These are phyloP conservation scores for Rhododendron simsii DNA, from an alignment of 148 eudicot genomes.

Conservation along the genomic window DNA sequence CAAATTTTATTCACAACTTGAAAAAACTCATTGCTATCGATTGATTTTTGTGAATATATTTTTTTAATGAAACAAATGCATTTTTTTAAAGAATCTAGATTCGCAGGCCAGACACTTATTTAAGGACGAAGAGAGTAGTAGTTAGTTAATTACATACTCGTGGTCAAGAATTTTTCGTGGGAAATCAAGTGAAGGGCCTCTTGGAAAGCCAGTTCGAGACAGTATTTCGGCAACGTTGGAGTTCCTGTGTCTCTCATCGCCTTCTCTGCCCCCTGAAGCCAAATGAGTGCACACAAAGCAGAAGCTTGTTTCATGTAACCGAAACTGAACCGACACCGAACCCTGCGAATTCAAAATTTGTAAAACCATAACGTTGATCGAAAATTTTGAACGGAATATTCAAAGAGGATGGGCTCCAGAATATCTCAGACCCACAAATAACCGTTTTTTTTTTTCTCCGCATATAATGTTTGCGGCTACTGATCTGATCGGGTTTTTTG, in stretches of 20 bases:
- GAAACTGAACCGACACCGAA: slow-evolving; percentile 35
- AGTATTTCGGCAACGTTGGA: slow-evolving; percentile 39
- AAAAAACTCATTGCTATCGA: too few species aligned
- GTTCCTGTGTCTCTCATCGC: slow-evolving; percentile 47
- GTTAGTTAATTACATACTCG: slow-evolving; percentile 30
- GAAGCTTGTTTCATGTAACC: slow-evolving; percentile 47
- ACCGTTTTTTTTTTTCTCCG: too few species aligned
- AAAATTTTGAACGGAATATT: neutral
- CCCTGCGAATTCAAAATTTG: slow-evolving; percentile 15
- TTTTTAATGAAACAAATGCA: too few species aligned
- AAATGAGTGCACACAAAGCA: slow-evolving; percentile 60
- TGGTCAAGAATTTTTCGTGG: slow-evolving; percentile 46
- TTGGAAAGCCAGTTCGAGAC: slow-evolving; percentile 36
- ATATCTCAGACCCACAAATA: neutral
- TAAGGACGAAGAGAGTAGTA: neutral
- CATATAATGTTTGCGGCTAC: too few species aligned
- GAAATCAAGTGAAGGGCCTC: slow-evolving; percentile 23
- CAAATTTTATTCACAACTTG: too few species aligned
- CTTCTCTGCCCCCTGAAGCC: slow-evolving; percentile 59
- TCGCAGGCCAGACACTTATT: too few species aligned
- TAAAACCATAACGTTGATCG: neutral
- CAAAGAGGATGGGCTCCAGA: neutral
- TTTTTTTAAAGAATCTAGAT: too few species aligned
- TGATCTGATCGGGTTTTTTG: too few species aligned
- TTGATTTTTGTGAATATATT: too few species aligned